Base-by-base conservation (phyloP, 1,284 basidiomycete species). In the Ustilago sp. region DNA sequence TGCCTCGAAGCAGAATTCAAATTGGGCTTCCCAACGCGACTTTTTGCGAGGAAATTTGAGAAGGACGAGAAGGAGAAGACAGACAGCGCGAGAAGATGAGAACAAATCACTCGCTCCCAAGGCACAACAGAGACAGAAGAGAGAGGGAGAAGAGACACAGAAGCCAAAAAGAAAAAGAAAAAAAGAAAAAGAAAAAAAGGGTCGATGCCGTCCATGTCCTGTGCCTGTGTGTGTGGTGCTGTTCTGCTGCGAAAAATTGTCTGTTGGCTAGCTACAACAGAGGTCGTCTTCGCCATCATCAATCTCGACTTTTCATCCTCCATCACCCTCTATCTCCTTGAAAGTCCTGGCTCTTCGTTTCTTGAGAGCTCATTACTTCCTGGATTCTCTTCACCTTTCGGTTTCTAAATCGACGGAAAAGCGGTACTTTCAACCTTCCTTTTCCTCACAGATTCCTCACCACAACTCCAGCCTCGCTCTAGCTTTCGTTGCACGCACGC, bases 361-460 rank as follows among this genome's bases (percentile, higher is more conserved):
- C 43, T 39, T 48, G 45, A 55, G 60, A 63, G 54, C 61, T 19
- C 61, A 60, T 67, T 53, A 68, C 70, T 73, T 73, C 70, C 61
- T 73, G 70, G 70, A 73, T 58, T 35, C 12, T 23, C 62, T 35
- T 39, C 56, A 56, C 53, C 57, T 47, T 50, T 52, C 28, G 47
- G 39, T 56, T 51, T 54, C 59, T 59, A 39, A 59, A 45, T 71
- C 35, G 63, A 64, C 61, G 70, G 70, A 73, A 73, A 73, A 73
- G 70, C 70, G 70, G 70, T 73, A 58, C 39, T 38, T 32, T 65
- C 38, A 55, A 64, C 70, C 70, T 73, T 73, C 70, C 70, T 73
- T 73, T 73, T 73, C 65, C 65, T 68, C 70, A 53, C 69, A 62
- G 63, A 48, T 61, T 56, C 59, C 60, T 31, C 47, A 48, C 12